These are phyloP conservation scores for Ilyonectria sp. DNA, from an alignment of 2,329 filamentous ascomycete species.

Conservation along the genomic window DNA sequence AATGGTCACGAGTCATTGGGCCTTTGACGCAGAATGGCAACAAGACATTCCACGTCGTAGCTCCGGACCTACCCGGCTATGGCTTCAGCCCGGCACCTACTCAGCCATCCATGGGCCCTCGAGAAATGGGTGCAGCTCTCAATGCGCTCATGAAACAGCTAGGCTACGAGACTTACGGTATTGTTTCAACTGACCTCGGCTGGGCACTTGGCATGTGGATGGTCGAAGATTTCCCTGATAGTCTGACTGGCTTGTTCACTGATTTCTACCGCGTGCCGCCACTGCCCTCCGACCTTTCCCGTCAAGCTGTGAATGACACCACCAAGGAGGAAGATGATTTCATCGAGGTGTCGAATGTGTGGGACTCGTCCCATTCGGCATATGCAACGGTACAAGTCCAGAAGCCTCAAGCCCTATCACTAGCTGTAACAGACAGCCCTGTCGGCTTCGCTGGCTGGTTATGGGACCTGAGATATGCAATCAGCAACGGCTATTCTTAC, in stretches of 20 bases:
- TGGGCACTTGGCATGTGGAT: conserved; percentile 32
- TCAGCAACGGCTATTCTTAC: conserved; percentile 13
- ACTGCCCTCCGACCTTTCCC: background rate
- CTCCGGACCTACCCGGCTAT: conserved; percentile 38
- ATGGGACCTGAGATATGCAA: conserved; percentile 13
- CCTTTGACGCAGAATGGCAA: background rate
- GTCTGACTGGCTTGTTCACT: conserved; percentile 27
- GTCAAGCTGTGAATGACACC: background rate
- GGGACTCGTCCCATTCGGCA: conserved; percentile 3
- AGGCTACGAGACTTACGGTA: conserved; percentile 36
- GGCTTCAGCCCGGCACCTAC: conserved; percentile 40
- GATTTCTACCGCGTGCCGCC: conserved; percentile 8
- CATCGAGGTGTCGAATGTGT: conserved; percentile 1
- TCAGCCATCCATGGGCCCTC: conserved; percentile 25
- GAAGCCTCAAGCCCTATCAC: conserved; percentile 6
- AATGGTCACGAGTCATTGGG: background rate
- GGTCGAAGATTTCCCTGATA: conserved; percentile 12
- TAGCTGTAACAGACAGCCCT: conserved; percentile 20
- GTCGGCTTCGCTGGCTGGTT: conserved; percentile 20
- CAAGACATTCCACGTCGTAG: conserved; percentile 34
- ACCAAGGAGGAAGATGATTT: conserved; percentile 16
- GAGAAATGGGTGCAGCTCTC: conserved; percentile 30
- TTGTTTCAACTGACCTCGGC: conserved; percentile 33
- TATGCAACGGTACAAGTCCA: conserved; percentile 14
- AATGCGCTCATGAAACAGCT: conserved; percentile 36